Percentiles rank a stretch among this genome's conserved stretches.
phyloP scores from a whole-genome alignment of 2,329 filamentous ascomycete genomes.

The Microcera coccophila region DNA sequence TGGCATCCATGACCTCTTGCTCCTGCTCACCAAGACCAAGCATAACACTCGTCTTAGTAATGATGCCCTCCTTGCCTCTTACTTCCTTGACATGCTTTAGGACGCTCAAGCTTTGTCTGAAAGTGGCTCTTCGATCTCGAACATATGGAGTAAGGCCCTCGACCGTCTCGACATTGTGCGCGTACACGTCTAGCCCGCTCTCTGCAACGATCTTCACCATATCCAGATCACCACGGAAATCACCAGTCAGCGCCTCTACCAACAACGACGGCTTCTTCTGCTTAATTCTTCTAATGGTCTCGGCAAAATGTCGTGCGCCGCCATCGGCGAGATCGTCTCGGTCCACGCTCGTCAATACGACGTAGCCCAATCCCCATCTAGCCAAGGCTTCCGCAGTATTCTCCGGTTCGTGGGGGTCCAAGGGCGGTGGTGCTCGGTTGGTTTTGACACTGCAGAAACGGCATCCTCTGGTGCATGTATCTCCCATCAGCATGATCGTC shows the following conservation, averaged over 20 bases:
- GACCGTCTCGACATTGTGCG: constrained; percentile 94
- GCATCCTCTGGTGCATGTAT: constrained; percentile 94
- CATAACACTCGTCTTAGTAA: constrained; percentile 99
- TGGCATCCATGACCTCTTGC: constrained; percentile 73
- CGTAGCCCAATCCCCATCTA: constrained; percentile 92
- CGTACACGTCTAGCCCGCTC: constrained; percentile 91
- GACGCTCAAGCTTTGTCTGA: constrained; percentile 78
- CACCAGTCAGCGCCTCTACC: constrained; percentile 81
- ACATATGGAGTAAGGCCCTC: constrained; percentile 88
- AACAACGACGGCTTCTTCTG: constrained; percentile 71
- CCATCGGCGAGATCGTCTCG: constrained; percentile 89
- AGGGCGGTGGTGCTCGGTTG: constrained; percentile 64
- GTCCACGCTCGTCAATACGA: constrained; percentile 90
- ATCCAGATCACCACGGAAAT: constrained; percentile 79
- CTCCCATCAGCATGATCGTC: constrained; percentile 99
- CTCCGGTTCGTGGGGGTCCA: constrained; percentile 95
- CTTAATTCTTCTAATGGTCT: constrained; percentile 94
- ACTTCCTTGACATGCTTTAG: constrained; percentile 77
- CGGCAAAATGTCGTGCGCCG: constrained; percentile 83
- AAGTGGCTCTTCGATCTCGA: constrained; percentile 83
- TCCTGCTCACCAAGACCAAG: constrained; percentile 91
- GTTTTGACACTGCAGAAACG: constrained; percentile 98
- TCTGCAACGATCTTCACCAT: constrained; percentile 81
- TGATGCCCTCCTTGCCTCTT: constrained; percentile 63
- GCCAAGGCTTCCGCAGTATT: constrained; percentile 90